phyloP scores from a whole-genome alignment of 441 rosid genomes.

The Adansonia rubrostipa region DNA sequence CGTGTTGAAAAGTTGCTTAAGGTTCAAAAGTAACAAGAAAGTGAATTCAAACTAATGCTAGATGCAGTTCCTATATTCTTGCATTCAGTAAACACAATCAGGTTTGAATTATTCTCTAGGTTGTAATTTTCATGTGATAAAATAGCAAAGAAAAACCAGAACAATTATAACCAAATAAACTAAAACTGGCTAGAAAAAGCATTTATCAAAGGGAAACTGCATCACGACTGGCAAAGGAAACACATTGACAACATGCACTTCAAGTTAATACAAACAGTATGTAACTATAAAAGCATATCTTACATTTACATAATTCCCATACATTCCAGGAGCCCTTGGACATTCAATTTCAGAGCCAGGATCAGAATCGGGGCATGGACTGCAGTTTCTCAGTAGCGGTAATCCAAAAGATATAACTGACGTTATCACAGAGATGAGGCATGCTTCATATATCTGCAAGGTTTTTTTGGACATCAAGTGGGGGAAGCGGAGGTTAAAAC shows the following conservation, averaged over 20 bases:
- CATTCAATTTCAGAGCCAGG: conserved; percentile 82
- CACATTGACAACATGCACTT: conserved; percentile 7
- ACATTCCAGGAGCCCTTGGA: conserved; percentile 90
- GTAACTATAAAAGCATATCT: conserved; percentile 32
- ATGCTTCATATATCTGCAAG: conserved; percentile 92
- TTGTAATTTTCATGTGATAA: neutral
- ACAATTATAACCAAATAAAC: neutral
- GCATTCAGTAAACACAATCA: neutral
- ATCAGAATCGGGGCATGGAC: conserved; percentile 85
- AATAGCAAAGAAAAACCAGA: conserved; percentile 10
- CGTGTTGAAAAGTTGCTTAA: neutral
- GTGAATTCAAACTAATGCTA: neutral
- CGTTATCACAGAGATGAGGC: conserved; percentile 85
- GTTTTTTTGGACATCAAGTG: neutral
- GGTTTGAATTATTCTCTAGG: neutral
- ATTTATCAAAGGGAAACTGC: neutral
- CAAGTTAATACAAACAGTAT: neutral
- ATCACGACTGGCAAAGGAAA: neutral
- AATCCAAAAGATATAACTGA: conserved; percentile 90
- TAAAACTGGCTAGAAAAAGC: neutral
- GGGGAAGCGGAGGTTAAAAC: conserved; percentile 16
- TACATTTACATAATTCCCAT: conserved; percentile 96
- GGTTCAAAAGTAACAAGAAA: conserved; percentile 7
- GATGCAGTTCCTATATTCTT: neutral
- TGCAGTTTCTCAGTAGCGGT: conserved; percentile 89